Conservation (phyloP, 2,329 filamentous ascomycete species). For the Ophiostoma australiae region DNA sequence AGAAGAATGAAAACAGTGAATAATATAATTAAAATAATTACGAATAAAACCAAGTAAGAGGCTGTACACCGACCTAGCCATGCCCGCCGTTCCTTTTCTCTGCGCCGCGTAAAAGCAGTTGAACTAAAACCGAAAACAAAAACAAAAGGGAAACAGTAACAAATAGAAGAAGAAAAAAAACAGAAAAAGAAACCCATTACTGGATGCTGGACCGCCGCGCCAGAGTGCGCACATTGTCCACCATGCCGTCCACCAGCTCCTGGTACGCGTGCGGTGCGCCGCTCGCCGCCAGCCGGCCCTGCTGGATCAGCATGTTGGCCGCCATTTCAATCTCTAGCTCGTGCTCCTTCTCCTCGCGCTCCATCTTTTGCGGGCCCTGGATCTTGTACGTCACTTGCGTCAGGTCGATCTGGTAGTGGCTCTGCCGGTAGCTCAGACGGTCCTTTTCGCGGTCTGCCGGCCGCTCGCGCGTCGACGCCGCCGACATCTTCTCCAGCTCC, state of each 20-base stretch:
- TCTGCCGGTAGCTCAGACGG: conserved; percentile 82
- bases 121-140: background rate
- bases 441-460: conserved; percentile 73
- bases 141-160: background rate
- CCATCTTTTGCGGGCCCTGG: conserved; percentile 36
- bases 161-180: conserved; percentile 1
- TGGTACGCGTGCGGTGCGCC: conserved; percentile 56
- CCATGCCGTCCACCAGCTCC: conserved; percentile 64
- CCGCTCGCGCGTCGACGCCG: conserved; percentile 37
- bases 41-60: background rate
- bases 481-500: conserved; percentile 45
- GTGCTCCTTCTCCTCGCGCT: conserved; percentile 59
- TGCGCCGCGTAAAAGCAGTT: background rate
- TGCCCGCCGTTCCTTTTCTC: background rate
- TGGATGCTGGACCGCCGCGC: conserved; percentile 20
- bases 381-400: conserved; percentile 69
- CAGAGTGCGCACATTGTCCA: conserved; percentile 66
- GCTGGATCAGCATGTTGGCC: conserved; percentile 58
- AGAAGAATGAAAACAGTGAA: background rate
- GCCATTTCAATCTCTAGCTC: conserved; percentile 76
- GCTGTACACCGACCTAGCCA: conserved; percentile 4
- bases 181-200: background rate
- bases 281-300: conserved; percentile 54
- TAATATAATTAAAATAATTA: background rate
- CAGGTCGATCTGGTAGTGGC: conserved; percentile 83